phyloP scores from a whole-genome alignment of 768 basidiomycete genomes.

The Leucocoprinus leucothites region DNA sequence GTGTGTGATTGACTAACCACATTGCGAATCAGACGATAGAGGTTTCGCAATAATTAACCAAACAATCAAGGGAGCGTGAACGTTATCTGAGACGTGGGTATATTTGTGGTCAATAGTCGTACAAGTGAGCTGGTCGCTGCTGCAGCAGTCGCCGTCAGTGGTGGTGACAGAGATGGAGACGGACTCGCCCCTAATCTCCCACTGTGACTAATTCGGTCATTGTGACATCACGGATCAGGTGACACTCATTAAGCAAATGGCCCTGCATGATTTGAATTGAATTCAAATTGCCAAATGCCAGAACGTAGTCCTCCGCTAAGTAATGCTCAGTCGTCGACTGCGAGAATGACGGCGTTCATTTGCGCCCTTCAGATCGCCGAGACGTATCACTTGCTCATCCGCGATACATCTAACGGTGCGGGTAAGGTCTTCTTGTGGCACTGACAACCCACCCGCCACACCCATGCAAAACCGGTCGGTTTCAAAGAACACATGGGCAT shows the following conservation, averaged over 20 bases:
- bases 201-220: constrained; percentile 4
- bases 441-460: background rate
- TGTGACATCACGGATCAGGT: constrained; percentile 4
- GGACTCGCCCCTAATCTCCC: background rate
- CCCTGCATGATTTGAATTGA: too few species aligned
- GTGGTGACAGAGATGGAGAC: constrained; percentile 5
- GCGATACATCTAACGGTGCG: constrained; percentile 7
- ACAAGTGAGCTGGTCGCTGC: constrained; percentile 4
- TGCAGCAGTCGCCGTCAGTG: constrained; percentile 10
- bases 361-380: background rate
- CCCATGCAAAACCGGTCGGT: background rate
- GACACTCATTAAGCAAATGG: too few species aligned
- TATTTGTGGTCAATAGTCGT: constrained; percentile 2
- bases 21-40: constrained; percentile 18
- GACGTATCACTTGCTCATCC: background rate
- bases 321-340: too few species aligned
- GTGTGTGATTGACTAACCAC: constrained; percentile 22
- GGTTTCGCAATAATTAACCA: constrained; percentile 20
- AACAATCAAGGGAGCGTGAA: constrained; percentile 7
- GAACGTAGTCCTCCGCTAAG: too few species aligned
- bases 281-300: too few species aligned
- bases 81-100: constrained; percentile 1
- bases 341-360: constrained; percentile 8
- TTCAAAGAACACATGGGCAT: background rate
- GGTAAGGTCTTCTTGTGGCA: background rate